Percentiles rank a stretch among this genome's conserved stretches.
Conservation (phyloP, 805 yeast genomes). For the Metschnikowia cerradonensis region DNA sequence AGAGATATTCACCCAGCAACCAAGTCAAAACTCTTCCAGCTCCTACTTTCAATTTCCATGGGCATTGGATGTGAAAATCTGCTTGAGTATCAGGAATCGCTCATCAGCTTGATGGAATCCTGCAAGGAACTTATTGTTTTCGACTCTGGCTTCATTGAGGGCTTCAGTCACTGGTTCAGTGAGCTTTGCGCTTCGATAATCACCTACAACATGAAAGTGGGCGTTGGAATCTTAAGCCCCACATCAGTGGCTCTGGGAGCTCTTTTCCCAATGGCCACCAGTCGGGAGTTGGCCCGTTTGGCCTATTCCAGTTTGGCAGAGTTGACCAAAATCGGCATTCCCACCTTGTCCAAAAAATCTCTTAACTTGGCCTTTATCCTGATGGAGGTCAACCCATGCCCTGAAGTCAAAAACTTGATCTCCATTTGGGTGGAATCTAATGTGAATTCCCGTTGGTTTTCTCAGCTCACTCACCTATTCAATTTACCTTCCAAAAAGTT, state of each 20-base stretch:
- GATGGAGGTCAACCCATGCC: conserved; percentile 45
- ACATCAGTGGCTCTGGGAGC: conserved; percentile 39
- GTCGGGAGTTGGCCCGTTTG: conserved; percentile 34
- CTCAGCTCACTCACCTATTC: conserved; percentile 48
- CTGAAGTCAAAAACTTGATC: conserved; percentile 43
- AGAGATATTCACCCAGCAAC: conserved; percentile 19
- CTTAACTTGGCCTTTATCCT: conserved; percentile 61
- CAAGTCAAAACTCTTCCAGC: conserved; percentile 22
- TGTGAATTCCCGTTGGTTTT: conserved; percentile 53
- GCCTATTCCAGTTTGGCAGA: conserved; percentile 59
- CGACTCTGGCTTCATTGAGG: conserved; percentile 34
- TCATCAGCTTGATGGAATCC: conserved; percentile 22
- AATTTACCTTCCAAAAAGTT: conserved; percentile 42
- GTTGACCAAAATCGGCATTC: conserved; percentile 30
- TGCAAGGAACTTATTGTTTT: conserved; percentile 38
- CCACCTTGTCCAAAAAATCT: conserved; percentile 37
- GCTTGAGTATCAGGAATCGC: conserved; percentile 25
- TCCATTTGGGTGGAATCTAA: conserved; percentile 58
- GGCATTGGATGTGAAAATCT: conserved; percentile 31
- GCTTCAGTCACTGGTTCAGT: conserved; percentile 28
- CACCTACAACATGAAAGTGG: conserved; percentile 34
- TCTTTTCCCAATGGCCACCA: conserved; percentile 44
- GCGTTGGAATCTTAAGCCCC: conserved; percentile 27
- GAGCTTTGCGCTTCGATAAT: conserved; percentile 24
- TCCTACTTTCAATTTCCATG: conserved; percentile 26